Conservation (phyloP, 768 basidiomycete genomes). For the Boletus rex-veris region DNA sequence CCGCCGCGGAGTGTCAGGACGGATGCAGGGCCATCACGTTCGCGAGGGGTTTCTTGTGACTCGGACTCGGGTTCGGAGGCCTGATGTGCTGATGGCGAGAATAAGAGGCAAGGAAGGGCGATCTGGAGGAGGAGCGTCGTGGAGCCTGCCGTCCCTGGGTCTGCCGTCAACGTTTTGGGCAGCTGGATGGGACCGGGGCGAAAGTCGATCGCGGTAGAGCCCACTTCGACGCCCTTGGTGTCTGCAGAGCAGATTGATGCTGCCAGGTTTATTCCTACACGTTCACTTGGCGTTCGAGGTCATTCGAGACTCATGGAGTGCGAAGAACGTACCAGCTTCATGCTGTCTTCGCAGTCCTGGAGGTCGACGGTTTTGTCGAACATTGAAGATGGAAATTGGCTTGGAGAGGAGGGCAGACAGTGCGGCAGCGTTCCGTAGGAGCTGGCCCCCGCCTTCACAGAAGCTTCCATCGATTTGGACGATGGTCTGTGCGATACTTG, state of each 20-base stretch:
- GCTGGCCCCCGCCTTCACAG: constrained; percentile 64
- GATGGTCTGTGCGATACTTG: constrained; percentile 6
- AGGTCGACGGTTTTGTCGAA: constrained; percentile 53
- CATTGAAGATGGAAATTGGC: constrained; percentile 56
- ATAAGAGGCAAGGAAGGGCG: constrained; percentile 65
- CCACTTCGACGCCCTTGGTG: constrained; percentile 52
- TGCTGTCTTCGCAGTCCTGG: constrained; percentile 75
- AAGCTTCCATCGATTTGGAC: constrained; percentile 43
- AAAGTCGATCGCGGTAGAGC: constrained; percentile 55
- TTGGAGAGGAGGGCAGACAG: constrained; percentile 63
- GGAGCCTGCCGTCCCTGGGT: constrained; percentile 63
- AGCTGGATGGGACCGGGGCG: constrained; percentile 43
- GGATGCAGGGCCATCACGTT: constrained; percentile 30
- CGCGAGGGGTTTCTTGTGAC: background rate
- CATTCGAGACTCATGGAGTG: background rate
- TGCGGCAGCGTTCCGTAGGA: constrained; percentile 65
- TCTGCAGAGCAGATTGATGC: constrained; percentile 55
- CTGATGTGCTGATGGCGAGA: constrained; percentile 32
- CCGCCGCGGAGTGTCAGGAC: constrained; percentile 61
- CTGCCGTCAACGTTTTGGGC: constrained; percentile 42
- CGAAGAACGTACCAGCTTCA: constrained; percentile 47
- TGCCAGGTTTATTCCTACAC: constrained; percentile 60
- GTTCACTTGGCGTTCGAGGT: too few species aligned
- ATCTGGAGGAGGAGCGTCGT: constrained; percentile 70
- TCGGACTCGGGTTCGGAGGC: background rate